These are phyloP conservation scores for Leccinellum rugosiceps DNA, from an alignment of 768 basidiomycete genomes.

Conservation along the genomic window DNA sequence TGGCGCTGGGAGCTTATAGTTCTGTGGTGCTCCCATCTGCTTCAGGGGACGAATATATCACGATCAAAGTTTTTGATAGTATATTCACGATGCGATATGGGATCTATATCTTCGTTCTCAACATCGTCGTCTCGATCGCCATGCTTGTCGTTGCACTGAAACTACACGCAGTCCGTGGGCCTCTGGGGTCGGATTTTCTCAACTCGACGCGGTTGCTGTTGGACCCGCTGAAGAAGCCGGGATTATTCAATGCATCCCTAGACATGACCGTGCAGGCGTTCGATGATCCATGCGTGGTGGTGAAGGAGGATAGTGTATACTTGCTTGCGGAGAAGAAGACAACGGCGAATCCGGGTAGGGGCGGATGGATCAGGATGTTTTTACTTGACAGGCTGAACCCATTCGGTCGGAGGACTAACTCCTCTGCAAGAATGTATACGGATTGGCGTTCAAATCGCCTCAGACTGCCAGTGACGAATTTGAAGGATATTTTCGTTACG, in stretches of 20 bases:
- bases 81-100: neutral
- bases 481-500: no score
- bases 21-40: neutral
- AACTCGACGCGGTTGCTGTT: slow-evolving; percentile 11
- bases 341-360: no score
- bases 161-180: neutral
- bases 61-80: neutral
- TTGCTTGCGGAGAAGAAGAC: neutral
- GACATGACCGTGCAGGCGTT: neutral
- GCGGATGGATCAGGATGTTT: neutral
- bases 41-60: neutral
- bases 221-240: slow-evolving; percentile 9
- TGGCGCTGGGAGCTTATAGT: slow-evolving; percentile 10
- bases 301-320: neutral
- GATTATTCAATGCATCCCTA: slow-evolving; percentile 10
- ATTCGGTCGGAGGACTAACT: neutral
- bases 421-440: neutral
- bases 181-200: slow-evolving; percentile 7
- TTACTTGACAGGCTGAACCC: neutral
- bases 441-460: neutral
- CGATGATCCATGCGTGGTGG: slow-evolving; percentile 4
- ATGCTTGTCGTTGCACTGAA: slow-evolving; percentile 5
- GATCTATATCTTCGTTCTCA: slow-evolving; percentile 2
- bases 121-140: slow-evolving; percentile 8
- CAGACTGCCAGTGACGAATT: no score